phyloP scores from a whole-genome alignment of 805 yeast species.

The Candida patagonica region DNA sequence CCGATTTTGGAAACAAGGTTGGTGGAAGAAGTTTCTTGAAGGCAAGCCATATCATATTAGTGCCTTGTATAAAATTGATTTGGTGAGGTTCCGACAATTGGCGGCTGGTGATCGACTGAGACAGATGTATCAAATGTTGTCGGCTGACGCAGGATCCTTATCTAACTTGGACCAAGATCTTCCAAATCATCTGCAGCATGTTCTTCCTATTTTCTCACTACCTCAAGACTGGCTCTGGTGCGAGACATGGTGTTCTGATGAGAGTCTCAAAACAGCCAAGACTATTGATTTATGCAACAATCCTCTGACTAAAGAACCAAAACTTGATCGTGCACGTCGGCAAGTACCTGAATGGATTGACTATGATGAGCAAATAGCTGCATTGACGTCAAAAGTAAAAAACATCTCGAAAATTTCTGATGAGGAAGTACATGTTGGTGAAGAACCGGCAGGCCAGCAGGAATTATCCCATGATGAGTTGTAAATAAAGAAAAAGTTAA shows the following conservation, averaged over 20 bases:
- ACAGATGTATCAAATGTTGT: constrained; percentile 72
- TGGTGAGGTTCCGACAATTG: constrained; percentile 50
- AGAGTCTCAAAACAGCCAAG: constrained; percentile 49
- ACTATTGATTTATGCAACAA: constrained; percentile 80
- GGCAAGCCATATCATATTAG: constrained; percentile 64
- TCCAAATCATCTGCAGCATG: constrained; percentile 74
- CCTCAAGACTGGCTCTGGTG: constrained; percentile 90
- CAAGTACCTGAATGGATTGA: constrained; percentile 69
- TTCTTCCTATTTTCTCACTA: constrained; percentile 58
- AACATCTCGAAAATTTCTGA: constrained; percentile 3
- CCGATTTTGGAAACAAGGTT: constrained; percentile 89
- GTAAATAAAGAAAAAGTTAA: background rate
- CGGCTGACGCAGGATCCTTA: constrained; percentile 70
- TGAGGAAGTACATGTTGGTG: background rate
- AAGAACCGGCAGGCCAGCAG: constrained; percentile 5
- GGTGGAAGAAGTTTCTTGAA: constrained; percentile 63
- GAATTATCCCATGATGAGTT: constrained; percentile 9
- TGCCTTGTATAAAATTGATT: constrained; percentile 76
- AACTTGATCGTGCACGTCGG: constrained; percentile 63
- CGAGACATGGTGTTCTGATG: constrained; percentile 83
- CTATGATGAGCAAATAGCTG: constrained; percentile 49
- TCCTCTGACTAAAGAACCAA: constrained; percentile 73
- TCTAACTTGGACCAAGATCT: constrained; percentile 86
- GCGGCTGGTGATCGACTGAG: constrained; percentile 76
- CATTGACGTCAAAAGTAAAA: background rate